Base-by-base conservation (phyloP, 1,284 basidiomycete genomes). In the Moesziomyces antarcticus region DNA sequence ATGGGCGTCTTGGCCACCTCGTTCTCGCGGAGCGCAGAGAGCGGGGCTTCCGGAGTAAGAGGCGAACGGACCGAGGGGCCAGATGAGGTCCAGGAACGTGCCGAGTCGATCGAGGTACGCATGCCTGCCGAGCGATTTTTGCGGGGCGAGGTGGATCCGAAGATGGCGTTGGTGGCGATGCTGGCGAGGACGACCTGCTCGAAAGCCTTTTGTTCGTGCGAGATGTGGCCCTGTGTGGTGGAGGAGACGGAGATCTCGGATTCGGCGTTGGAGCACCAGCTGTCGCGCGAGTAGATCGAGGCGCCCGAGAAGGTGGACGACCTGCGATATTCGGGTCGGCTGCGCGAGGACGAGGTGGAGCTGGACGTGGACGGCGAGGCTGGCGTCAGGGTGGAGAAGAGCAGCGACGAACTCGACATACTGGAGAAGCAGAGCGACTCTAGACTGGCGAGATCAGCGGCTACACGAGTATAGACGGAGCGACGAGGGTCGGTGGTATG, bases 131-230 rank as follows among this genome's bases (percentile, higher is more conserved):
- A 44, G 35, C 45, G 53, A 49, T 47, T 70, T 45, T 53, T 70
- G 43, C 67, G 55, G 22, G 67, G 67, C 25, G 67, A 70, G 3
- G 67, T 70, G 44, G 67, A 70, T 30, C 67, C 67, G 44, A 70
- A 70, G 53, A 70, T 58, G 41, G 60, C 60, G 30, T 70, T 60
- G 40, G 44, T 55, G 27, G 66, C 45, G 14, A 60, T 30, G 41
- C 40, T 69, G 40, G 45, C 50, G 40, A 59, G 20, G n/a, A 62
- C 48, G 14, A 69, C 46, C 30, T 62, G 42, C 24, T 58, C 53
- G 44, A 69, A 58, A 1, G 54, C 50, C 16, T 67, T 53, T 22
- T 61, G 50, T 42, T 61, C 50, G 54, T 61, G 57, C 11, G 64
- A 67, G 18, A 45, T 24, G 47, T 67, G 64, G n/a, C 64, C 57